Evolutionary conservation across 129 eudicot genomes (phyloP), one percentile per base, ranked within the genome.

Genomic region (Centella asiatica): DNA sequence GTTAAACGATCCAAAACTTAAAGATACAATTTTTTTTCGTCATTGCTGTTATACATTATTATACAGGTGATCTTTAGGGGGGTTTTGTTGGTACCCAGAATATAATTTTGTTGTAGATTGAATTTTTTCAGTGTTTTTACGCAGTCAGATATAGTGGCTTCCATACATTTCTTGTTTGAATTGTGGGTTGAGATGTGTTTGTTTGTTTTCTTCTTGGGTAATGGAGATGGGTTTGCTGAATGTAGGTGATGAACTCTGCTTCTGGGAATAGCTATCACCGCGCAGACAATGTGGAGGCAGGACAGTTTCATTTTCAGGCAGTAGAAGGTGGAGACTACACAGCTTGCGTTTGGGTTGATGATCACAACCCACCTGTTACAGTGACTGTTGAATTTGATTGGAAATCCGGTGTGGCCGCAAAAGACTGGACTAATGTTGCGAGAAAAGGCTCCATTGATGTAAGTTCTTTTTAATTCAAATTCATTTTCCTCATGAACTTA

Each of bases 371-470:
- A 0, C 34, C 74, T 2, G 56, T 70, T 6, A 81, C 83, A 31
- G 17, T 87, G 34, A 76, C 90, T 5, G 59, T 92, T 52, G 98
- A 92, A 44, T 84, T 92, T 65, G 84, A 84, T 62, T 92, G 95
- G 98, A 80, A 76, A 62, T 79, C 95, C 7, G 95, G 95, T 64
- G 75, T 92, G 64, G 95, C 88, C 67, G 85, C 98, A 45, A 92
- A 92, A 75, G 94, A 87, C 70, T 87, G 94, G 94, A 57, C 80
- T 58, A 86, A 44, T 60, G 86, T 84, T 27, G 94, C 84, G 42
- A 92, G 82, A 59, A 92, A 87, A 71, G 88, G 87, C 51, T 84
- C 98, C 1, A 70, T 92, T 61, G 98, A 92, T 53, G 95, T 90
- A 76, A 83, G 83, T 51, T 42, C 62, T 44, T 56, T 19, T 25